Conservation (phyloP, 2,329 filamentous ascomycete species). For the Chlorencoelia australis region DNA sequence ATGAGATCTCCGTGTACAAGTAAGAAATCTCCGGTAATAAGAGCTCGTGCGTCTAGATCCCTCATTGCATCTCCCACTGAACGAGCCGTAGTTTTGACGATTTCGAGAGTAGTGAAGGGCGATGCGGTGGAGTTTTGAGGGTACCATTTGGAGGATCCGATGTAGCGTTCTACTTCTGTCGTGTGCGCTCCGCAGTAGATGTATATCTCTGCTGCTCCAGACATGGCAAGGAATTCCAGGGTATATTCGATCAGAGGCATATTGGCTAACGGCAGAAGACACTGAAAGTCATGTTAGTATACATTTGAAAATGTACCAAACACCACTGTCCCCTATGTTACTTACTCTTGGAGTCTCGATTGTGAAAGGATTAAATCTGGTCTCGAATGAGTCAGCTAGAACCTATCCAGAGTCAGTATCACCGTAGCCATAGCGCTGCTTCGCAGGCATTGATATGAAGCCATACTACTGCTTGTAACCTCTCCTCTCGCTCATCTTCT, state of each 20-base stretch:
- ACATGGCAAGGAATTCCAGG: conserved; percentile 89
- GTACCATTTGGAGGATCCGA: conserved; percentile 69
- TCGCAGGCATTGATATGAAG: neutral
- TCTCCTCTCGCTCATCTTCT: conserved; percentile 28
- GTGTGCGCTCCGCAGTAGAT: conserved; percentile 85
- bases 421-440: conserved; percentile 6
- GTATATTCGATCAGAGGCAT: conserved; percentile 96
- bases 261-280: conserved; percentile 86
- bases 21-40: conserved; percentile 86
- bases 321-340: neutral
- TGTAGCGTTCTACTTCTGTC: conserved; percentile 77
- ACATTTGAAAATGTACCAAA: neutral
- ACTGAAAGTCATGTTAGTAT: conserved; percentile 42
- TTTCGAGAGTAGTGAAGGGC: conserved; percentile 70
- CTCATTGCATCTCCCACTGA: conserved; percentile 92
- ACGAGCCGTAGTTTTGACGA: conserved; percentile 74
- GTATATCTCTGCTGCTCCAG: conserved; percentile 88
- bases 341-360: conserved; percentile 77
- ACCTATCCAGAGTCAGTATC: conserved; percentile 51
- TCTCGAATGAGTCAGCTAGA: conserved; percentile 90
- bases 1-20: conserved; percentile 89
- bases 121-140: conserved; percentile 54
- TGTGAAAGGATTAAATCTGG: conserved; percentile 81
- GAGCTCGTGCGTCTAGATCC: conserved; percentile 75
- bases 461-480: conserved; percentile 28